A percentile compares a stretch with the other conserved stretches of the same genome.
Evolutionary conservation across 495 filamentous ascomycete species (phyloP).

Genomic region (Neurospora sp.): DNA sequence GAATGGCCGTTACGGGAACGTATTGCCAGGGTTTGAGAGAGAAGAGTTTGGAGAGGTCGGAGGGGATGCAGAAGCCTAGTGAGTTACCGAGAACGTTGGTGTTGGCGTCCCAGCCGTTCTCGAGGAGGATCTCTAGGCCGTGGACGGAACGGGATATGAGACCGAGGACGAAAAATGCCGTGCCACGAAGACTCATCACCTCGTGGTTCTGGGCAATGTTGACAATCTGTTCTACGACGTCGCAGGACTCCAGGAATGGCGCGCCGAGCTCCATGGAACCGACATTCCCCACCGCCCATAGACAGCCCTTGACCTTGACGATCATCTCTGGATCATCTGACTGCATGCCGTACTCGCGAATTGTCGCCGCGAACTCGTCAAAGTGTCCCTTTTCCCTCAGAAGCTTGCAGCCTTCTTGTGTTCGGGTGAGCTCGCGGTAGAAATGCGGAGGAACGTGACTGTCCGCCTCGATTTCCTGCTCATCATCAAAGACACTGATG

Average conservation of each 20-base stretch:
- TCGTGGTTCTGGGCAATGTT: conserved; percentile 76
- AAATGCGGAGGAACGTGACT: conserved; percentile 83
- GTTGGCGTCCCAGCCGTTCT: conserved; percentile 85
- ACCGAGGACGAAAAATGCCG: conserved; percentile 91
- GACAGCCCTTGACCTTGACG: conserved; percentile 88
- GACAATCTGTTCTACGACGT: conserved; percentile 77
- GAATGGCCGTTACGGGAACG: conserved; percentile 30
- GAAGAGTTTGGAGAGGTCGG: conserved; percentile 67
- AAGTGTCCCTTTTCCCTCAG: conserved; percentile 92
- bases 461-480: conserved; percentile 40
- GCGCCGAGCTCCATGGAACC: conserved; percentile 97
- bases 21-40: conserved; percentile 41
- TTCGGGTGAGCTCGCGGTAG: conserved; percentile 89
- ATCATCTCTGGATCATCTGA: conserved; percentile 79
- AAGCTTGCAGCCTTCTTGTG: conserved; percentile 81
- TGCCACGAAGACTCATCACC: conserved; percentile 85
- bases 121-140: conserved; percentile 77
- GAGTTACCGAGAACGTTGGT: conserved; percentile 73
- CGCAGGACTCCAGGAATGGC: conserved; percentile 76
- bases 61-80: conserved; percentile 76
- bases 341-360: conserved; percentile 72
- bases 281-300: conserved; percentile 97
- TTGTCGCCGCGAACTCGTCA: conserved; percentile 78
- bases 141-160: conserved; percentile 87
- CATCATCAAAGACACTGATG: conserved; percentile 43